These are phyloP conservation scores for Apiospora kogelbergensis DNA, from an alignment of 2,329 filamentous ascomycete genomes.

Conservation along the genomic window DNA sequence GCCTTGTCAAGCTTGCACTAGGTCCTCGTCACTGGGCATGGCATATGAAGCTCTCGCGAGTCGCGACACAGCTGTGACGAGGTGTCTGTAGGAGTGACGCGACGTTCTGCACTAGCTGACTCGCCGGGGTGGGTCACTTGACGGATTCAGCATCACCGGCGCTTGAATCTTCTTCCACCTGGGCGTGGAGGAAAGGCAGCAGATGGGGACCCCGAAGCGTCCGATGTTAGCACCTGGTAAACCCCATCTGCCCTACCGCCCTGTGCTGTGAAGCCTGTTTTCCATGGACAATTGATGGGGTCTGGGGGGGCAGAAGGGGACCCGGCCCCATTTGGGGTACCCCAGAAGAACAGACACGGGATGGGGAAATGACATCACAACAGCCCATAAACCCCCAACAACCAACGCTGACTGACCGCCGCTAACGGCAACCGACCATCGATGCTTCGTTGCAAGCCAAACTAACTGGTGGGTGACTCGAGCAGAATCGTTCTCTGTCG, in stretches of 20 bases:
- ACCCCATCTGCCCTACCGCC: not conserved
- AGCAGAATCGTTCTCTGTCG: too few species aligned
- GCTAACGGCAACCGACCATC: not conserved
- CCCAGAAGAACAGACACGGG: not conserved
- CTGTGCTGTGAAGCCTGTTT: not conserved
- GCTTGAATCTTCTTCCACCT: not conserved
- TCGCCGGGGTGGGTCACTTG: not conserved
- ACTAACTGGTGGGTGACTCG: too few species aligned
- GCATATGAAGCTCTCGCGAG: not conserved
- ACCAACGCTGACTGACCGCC: not conserved
- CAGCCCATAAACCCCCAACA: not conserved
- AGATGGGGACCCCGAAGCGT: not conserved
- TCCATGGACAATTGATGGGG: not conserved
- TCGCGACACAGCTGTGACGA: not conserved
- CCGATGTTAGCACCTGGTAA: not conserved
- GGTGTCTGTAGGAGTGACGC: not conserved
- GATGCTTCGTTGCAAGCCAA: too few species aligned
- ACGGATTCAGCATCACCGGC: not conserved
- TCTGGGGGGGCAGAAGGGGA: not conserved
- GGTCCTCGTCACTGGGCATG: not conserved
- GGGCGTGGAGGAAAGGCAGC: too few species aligned
- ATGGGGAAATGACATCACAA: not conserved
- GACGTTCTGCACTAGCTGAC: not conserved
- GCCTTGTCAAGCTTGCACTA: not conserved
- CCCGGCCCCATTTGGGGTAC: not conserved